These are phyloP conservation scores for Chaetomium fimeti DNA, from an alignment of 495 filamentous ascomycete genomes.

Conservation along the genomic window DNA sequence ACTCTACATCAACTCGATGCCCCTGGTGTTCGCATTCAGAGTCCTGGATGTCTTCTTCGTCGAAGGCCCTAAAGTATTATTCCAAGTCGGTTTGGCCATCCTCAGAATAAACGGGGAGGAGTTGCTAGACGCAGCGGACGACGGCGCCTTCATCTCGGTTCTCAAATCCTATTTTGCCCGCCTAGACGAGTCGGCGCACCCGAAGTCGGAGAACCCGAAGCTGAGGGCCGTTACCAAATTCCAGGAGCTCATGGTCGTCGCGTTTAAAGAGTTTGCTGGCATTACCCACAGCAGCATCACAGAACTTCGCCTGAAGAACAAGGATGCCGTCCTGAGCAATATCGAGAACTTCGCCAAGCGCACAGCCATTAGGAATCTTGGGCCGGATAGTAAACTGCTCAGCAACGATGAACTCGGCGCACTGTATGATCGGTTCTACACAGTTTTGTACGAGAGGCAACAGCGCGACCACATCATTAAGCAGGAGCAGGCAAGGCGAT, in stretches of 20 bases:
- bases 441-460: conserved; percentile 84
- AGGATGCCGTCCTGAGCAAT: conserved; percentile 84
- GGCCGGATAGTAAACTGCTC: conserved; percentile 88
- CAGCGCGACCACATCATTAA: conserved; percentile 74
- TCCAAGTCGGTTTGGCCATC: conserved; percentile 94
- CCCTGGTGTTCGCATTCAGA: conserved; percentile 91
- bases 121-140: conserved; percentile 89
- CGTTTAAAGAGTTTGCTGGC: conserved; percentile 93
- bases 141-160: conserved; percentile 94
- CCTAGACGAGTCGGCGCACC: conserved; percentile 93
- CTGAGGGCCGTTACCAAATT: conserved; percentile 89
- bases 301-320: conserved; percentile 86
- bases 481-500: conserved; percentile 67
- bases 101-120: conserved; percentile 97
- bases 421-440: conserved; percentile 91
- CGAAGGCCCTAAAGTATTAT: conserved; percentile 94
- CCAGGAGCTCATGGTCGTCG: conserved; percentile 97
- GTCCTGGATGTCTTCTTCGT: conserved; percentile 98
- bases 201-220: conserved; percentile 89
- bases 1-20: conserved; percentile 99
- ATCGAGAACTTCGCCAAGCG: conserved; percentile 97
- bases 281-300: conserved; percentile 91
- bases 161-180: conserved; percentile 92
- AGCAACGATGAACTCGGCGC: conserved; percentile 80
- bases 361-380: conserved; percentile 92